Conservation (phyloP, 306 rosid genomes). For the Amphicarpaea edgeworthii region DNA sequence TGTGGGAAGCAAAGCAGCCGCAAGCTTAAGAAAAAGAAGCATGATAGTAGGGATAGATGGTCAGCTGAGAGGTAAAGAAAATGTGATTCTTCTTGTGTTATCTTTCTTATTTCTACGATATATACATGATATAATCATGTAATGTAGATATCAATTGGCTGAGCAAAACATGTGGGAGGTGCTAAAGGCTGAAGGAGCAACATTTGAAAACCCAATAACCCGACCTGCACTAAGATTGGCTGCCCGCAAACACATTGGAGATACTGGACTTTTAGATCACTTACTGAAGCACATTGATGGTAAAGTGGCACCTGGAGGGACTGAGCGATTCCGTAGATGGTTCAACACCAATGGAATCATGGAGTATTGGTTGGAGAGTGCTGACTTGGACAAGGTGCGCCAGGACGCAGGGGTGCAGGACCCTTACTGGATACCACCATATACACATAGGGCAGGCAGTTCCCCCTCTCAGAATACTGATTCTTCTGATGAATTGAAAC, state of each 20-base stretch:
- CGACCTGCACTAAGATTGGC: conserved; percentile 68
- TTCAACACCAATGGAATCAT: conserved; percentile 73
- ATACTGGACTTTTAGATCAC: conserved; percentile 93
- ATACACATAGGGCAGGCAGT: conserved; percentile 41
- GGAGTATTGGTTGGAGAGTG: conserved; percentile 97
- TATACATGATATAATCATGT: conserved; percentile 10
- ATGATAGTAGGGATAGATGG: conserved; percentile 66
- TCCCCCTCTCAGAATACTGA: conserved; percentile 47
- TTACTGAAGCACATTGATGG: conserved; percentile 84
- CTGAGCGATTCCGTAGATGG: conserved; percentile 81
- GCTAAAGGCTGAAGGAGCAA: conserved; percentile 74
- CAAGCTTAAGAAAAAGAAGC: conserved; percentile 53
- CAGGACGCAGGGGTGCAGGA: conserved; percentile 78
- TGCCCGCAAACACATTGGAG: conserved; percentile 81
- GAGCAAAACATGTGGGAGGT: conserved; percentile 75
- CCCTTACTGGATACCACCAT: conserved; percentile 78
- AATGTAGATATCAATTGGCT: conserved; percentile 70
- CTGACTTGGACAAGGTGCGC: conserved; percentile 66
- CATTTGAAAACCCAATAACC: conserved; percentile 71
- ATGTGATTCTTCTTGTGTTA: not conserved
- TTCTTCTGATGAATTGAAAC: conserved; percentile 68
- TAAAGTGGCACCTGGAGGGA: conserved; percentile 76
- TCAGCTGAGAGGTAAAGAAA: conserved; percentile 64
- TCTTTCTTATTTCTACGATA: not conserved
- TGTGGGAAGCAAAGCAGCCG: conserved; percentile 41